A percentile compares a stretch with the other conserved stretches of the same genome.
phyloP scores from a whole-genome alignment of 139 green algal species.

The Eudorina sp. region DNA sequence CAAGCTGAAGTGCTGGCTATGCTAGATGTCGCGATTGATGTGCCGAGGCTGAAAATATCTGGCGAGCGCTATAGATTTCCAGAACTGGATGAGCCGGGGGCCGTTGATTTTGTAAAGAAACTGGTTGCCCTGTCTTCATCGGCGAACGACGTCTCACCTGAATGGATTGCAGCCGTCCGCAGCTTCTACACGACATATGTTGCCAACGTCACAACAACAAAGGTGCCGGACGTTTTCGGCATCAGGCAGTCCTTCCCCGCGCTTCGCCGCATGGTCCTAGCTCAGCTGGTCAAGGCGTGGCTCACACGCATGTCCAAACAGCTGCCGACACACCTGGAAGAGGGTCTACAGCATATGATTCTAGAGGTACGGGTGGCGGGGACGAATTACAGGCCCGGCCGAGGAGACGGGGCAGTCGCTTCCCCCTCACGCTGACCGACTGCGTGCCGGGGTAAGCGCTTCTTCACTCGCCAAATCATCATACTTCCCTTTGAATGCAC shows the following conservation, averaged over 20 bases:
- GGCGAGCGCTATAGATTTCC: background rate
- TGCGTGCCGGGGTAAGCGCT: no score
- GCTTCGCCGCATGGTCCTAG: conserved; percentile 22
- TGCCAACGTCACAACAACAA: conserved; percentile 18
- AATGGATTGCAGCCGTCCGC: background rate
- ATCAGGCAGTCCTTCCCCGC: conserved; percentile 18
- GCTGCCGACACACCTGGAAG: background rate
- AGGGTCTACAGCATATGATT: background rate
- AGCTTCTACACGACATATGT: conserved; percentile 1
- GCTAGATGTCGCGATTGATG: conserved; percentile 12
- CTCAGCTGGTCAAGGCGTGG: conserved; percentile 39
- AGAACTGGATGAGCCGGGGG: conserved; percentile 22
- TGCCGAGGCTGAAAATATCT: background rate
- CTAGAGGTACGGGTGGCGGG: conserved; percentile 29
- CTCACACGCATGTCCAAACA: background rate
- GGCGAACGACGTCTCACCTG: background rate
- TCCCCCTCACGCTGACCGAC: no score
- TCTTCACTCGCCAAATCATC: no score
- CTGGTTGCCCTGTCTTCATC: background rate
- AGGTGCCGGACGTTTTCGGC: background rate
- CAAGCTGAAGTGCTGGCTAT: background rate
- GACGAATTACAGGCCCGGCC: no score
- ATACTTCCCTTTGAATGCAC: no score
- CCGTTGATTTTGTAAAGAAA: background rate
- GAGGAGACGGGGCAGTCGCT: no score